Evolutionary conservation across 2,329 filamentous ascomycete species (phyloP).

Genomic region (Colletotrichum sp.): DNA sequence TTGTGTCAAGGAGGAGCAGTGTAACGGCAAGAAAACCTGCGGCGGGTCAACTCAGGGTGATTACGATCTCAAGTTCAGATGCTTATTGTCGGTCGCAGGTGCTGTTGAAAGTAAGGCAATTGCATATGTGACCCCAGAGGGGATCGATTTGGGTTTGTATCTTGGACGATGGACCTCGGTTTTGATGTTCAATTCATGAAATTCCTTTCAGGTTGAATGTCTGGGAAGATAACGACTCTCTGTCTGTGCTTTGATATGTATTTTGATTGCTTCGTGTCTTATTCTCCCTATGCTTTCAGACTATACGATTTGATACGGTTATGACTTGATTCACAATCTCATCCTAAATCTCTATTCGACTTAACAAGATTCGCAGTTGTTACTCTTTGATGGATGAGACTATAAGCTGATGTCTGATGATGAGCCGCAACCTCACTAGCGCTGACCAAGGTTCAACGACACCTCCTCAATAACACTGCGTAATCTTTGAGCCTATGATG

Average conservation of each 20-base stretch:
- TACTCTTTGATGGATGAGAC: neutral
- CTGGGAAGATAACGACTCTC: too few relatives aligned
- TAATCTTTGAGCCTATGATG: neutral
- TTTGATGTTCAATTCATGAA: neutral
- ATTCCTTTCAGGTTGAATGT: neutral
- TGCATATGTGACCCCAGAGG: neutral
- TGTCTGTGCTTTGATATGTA: too few relatives aligned
- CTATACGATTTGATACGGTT: too few relatives aligned
- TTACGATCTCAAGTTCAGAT: neutral
- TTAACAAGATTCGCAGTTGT: too few relatives aligned
- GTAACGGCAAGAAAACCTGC: neutral
- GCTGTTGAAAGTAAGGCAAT: neutral
- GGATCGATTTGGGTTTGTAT: neutral
- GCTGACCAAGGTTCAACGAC: neutral
- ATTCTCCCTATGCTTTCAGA: too few relatives aligned
- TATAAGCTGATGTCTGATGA: neutral
- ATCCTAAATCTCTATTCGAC: too few relatives aligned
- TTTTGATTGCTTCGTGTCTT: neutral
- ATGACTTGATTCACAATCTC: too few relatives aligned
- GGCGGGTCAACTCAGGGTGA: neutral
- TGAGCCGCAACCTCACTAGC: neutral
- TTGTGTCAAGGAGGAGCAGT: neutral
- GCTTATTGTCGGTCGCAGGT: neutral
- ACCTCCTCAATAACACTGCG: too few relatives aligned
- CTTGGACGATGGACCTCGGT: fast-evolving